These are phyloP conservation scores for Yarrowia galli DNA, from an alignment of 1,139 yeast genomes.

Conservation along the genomic window DNA sequence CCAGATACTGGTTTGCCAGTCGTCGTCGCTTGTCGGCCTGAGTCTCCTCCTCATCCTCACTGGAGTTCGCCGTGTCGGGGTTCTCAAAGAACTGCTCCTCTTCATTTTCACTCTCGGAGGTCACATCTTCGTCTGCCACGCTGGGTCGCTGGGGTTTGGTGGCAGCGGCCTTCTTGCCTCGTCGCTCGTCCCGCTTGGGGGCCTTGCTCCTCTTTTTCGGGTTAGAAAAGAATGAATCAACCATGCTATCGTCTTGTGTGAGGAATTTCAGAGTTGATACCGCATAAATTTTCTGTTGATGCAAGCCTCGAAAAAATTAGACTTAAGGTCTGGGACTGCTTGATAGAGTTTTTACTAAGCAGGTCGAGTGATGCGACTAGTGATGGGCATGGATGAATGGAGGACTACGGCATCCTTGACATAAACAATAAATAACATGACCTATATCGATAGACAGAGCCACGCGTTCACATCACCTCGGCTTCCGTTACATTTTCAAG, in stretches of 20 bases:
- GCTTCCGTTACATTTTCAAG: background rate
- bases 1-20: constrained; percentile 90
- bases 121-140: constrained; percentile 32
- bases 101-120: constrained; percentile 40
- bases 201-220: constrained; percentile 37
- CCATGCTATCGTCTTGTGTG: constrained; percentile 32
- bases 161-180: constrained; percentile 15
- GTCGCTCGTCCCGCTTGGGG: constrained; percentile 36
- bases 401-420: background rate
- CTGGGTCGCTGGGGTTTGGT: constrained; percentile 4
- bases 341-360: constrained; percentile 34
- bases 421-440: background rate
- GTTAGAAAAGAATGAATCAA: constrained; percentile 35
- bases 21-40: constrained; percentile 95
- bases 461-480: too few species aligned
- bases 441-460: background rate
- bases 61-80: constrained; percentile 43
- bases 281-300: constrained; percentile 18
- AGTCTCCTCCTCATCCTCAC: constrained; percentile 62
- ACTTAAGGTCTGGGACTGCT: constrained; percentile 14
- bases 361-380: background rate
- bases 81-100: constrained; percentile 42
- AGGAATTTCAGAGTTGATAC: constrained; percentile 5
- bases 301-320: constrained; percentile 32
- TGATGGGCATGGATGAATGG: background rate